Evolutionary conservation across 257 asterid genomes (phyloP).

Genomic region (Scutellaria barbata): DNA sequence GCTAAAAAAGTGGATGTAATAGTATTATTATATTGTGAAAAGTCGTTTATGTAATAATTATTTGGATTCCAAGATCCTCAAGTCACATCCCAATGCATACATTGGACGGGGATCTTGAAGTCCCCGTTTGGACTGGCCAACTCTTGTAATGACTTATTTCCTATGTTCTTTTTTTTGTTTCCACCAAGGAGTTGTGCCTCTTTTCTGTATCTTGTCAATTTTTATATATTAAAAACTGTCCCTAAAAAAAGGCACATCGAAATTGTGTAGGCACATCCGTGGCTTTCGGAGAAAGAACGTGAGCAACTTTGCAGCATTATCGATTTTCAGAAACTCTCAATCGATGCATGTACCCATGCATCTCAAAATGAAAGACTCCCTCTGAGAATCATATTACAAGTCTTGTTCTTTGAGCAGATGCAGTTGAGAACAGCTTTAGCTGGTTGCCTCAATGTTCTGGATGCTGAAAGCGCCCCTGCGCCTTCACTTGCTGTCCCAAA

Average conservation of each 20-base stretch:
- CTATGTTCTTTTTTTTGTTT: background rate
- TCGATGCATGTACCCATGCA: constrained; percentile 98
- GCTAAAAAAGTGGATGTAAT: no score
- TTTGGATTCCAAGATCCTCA: no score
- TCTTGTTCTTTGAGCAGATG: constrained; percentile 92
- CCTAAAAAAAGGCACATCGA: background rate
- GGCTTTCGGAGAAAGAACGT: constrained; percentile 79
- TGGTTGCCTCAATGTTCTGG: constrained; percentile 72
- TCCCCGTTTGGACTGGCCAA: no score
- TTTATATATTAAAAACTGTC: background rate
- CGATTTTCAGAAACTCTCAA: constrained; percentile 87
- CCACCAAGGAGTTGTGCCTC: background rate
- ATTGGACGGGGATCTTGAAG: no score
- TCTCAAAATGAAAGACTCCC: constrained; percentile 92
- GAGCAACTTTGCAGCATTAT: constrained; percentile 80
- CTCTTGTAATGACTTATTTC: background rate
- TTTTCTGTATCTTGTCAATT: background rate
- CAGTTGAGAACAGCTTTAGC: constrained; percentile 86
- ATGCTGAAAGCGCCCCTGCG: constrained; percentile 69
- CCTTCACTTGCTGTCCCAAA: constrained; percentile 44
- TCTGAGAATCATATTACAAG: constrained; percentile 84
- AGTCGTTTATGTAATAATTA: no score
- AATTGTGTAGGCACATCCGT: constrained; percentile 75
- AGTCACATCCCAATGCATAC: no score
- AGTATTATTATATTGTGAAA: no score